Base-by-base conservation (phyloP, 352 stramenopile genomes). In the Globisporangium emineosum region DNA sequence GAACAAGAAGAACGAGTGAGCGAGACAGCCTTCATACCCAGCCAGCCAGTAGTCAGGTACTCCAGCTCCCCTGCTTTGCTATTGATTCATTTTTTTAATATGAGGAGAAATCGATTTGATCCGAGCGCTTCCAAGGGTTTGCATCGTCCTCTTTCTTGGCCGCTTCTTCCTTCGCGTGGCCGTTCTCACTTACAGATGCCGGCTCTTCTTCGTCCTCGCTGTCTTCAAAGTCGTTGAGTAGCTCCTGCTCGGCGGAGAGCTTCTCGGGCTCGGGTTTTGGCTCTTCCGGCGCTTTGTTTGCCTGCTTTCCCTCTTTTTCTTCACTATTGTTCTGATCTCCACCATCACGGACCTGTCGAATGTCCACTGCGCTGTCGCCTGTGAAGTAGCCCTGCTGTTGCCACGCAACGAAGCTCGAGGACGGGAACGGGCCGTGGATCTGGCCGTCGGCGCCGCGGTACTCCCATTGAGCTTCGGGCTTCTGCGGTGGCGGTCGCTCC, bases 161-260 rank as follows among this genome's bases (percentile, higher is more conserved):
- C n/a, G n/a, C 57, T 15, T 66, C 54, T 59, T 62, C 35, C 27
- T 70, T 54, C 9, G 21, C 8, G 6, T 5, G 4, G 15, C n/a
- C n/a, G 23, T 32, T 45, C n/a, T 43, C 52, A 8, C 19, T 30
- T 32, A 62, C 65, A 25, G 62, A 54, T 27, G 65, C 57, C 4
- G 25, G 35, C 55, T 66, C 62, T 8, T 81, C 74, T 19, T 93
- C 83, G 3, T 87, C 79, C 8, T 91, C 83, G 43, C 81, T 90
- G 66, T 94, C 82, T 55, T 91, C 83, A 69, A 95, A 95, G 76
- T 95, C 86, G 57, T 95, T 87, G 59, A 92, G 69, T 60, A 95
- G 70, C 32, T 95, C 86, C 58, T 93, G 75, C 55, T 90, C 84
- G 8, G 80, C 84, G 19, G 86, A 91, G 21, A 91, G 57, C 43